Conservation (phyloP, 768 basidiomycete genomes). For the Imleria badia region DNA sequence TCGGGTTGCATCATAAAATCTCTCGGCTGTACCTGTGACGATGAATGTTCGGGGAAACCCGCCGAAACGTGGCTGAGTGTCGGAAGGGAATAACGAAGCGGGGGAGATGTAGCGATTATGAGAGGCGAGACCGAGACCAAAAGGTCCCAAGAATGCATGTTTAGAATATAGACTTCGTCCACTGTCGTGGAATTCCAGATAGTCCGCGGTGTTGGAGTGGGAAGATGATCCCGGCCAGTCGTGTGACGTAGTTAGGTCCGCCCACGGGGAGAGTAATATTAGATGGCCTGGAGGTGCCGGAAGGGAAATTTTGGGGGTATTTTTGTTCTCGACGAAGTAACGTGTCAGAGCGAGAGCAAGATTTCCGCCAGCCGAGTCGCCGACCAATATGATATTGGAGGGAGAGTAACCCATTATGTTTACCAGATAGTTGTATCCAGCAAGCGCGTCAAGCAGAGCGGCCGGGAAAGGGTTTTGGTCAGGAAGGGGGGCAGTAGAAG, state of each 20-base stretch:
- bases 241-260: constrained; percentile 45
- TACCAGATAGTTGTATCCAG: constrained; percentile 72
- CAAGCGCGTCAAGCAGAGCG: constrained; percentile 70
- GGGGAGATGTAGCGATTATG: constrained; percentile 60
- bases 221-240: constrained; percentile 39
- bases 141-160: constrained; percentile 46
- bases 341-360: constrained; percentile 62
- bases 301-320: constrained; percentile 27
- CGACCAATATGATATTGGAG: constrained; percentile 60
- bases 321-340: constrained; percentile 54
- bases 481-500: constrained; percentile 42
- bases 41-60: constrained; percentile 65
- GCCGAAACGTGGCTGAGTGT: constrained; percentile 41
- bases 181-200: constrained; percentile 9
- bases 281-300: constrained; percentile 48
- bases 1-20: constrained; percentile 51
- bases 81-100: constrained; percentile 41
- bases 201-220: constrained; percentile 35
- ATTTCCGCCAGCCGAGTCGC: constrained; percentile 81
- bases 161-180: constrained; percentile 33
- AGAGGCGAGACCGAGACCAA: constrained; percentile 45
- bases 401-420: constrained; percentile 55
- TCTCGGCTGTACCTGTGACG: constrained; percentile 55
- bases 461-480: constrained; percentile 66
- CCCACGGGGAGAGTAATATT: constrained; percentile 56